These are phyloP conservation scores for Hyphopichia homilentoma DNA, from an alignment of 805 yeast genomes.

Conservation along the genomic window DNA sequence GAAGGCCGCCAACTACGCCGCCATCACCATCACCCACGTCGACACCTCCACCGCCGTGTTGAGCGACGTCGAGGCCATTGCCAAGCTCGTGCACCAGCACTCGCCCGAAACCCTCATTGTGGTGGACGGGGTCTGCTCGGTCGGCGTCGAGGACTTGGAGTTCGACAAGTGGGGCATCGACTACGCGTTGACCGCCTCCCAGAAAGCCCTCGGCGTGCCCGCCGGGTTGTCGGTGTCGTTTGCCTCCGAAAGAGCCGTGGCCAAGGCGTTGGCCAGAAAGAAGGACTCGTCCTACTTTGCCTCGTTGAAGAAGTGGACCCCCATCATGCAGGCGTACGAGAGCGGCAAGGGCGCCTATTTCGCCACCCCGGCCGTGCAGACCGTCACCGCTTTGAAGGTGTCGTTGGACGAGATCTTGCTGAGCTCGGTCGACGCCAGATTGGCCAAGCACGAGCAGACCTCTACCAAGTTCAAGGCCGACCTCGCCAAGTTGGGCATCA, in stretches of 20 bases:
- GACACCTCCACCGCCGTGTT: slow-evolving; percentile 97
- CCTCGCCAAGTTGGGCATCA: slow-evolving; percentile 57
- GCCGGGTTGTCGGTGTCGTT: slow-evolving; percentile 81
- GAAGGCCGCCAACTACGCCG: slow-evolving; percentile 48
- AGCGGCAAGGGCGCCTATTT: slow-evolving; percentile 76
- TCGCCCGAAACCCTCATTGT: slow-evolving; percentile 80
- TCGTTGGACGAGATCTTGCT: slow-evolving; percentile 70
- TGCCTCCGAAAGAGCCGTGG: slow-evolving; percentile 72
- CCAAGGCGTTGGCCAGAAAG: slow-evolving; percentile 47
- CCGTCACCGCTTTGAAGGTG: slow-evolving; percentile 73
- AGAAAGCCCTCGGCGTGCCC: slow-evolving; percentile 93
- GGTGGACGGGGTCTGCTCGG: slow-evolving; percentile 94
- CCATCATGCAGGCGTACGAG: slow-evolving; percentile 85
- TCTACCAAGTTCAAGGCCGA: slow-evolving; percentile 64
- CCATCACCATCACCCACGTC: slow-evolving; percentile 87
- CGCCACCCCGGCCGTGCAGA: slow-evolving; percentile 96
- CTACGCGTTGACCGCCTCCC: slow-evolving; percentile 86
- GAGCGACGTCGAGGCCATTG: slow-evolving; percentile 59
- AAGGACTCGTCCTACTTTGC: slow-evolving; percentile 60
- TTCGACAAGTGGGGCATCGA: slow-evolving; percentile 91
- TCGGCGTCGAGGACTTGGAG: slow-evolving; percentile 81
- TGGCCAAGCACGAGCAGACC: slow-evolving; percentile 57
- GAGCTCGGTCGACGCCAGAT: slow-evolving; percentile 52
- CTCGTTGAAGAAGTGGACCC: slow-evolving; percentile 79
- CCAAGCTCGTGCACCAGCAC: slow-evolving; percentile 54